Conservation (phyloP, 169 alveolate genomes). For the Plasmodium vivax region DNA sequence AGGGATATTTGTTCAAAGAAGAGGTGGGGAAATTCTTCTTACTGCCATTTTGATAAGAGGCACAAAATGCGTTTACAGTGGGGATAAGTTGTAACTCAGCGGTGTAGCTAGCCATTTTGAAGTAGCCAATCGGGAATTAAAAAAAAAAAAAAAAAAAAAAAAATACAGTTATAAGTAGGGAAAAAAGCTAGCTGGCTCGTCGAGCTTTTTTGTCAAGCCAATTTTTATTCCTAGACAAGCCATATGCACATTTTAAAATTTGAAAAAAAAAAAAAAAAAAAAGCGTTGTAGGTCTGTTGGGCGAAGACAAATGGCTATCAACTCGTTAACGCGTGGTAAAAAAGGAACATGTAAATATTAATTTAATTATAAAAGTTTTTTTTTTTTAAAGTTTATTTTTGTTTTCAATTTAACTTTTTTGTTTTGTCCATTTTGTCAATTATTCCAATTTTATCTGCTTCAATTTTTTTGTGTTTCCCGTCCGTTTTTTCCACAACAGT, state of each 20-base stretch:
- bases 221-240: neutral
- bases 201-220: neutral
- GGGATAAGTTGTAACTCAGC: neutral
- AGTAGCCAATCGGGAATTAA: neutral
- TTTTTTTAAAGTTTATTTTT: neutral
- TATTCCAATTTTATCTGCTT: neutral
- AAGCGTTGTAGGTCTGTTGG: neutral
- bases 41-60: neutral
- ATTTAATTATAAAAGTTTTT: neutral
- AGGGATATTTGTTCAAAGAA: neutral
- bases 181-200: neutral
- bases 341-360: neutral
- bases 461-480: neutral
- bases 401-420: neutral
- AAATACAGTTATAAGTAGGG: neutral
- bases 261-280: neutral
- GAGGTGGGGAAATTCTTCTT: neutral
- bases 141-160: neutral
- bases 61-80: neutral
- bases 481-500: neutral
- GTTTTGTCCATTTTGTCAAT: neutral
- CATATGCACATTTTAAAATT: neutral
- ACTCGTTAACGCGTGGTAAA: neutral
- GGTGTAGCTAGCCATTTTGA: conserved; percentile 7
- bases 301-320: neutral